Evolutionary conservation across 148 eudicot genomes (phyloP), one percentile per base, ranked within the genome.

Genomic region (Vaccinium darrowii): DNA sequence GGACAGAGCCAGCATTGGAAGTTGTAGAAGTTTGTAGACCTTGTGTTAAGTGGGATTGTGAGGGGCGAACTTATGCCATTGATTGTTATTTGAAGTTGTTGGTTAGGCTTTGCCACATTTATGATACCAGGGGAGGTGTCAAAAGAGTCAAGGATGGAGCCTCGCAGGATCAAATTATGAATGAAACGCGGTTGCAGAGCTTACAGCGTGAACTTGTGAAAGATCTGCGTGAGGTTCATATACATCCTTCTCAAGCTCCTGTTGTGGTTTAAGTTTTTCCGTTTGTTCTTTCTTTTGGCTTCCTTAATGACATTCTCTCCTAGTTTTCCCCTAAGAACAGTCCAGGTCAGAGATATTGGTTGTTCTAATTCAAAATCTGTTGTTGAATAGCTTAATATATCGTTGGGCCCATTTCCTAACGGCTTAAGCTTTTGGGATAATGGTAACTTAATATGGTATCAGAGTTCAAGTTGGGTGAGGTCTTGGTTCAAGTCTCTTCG

Each of bases 21-120:
- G 99, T 97, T 81, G 99, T 97, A 79, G 99, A 97, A 91, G 98
- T 95, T 73, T 97, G 99, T 91, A 91, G 93, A 82, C 99, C 99
- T 13, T 97, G 99, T 87, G 98, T 95, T 43, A 97, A 92, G 90
- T 97, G 99, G 99, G 98, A 95, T 86, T 97, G 99, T 82, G 98
- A 93, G 80, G 99, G 99, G 79, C 90, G 99, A 86, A 95, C 98
- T 56, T 97, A 97, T 88, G 99, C 99, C 25, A 92, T 97, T 89
- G 99, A 97, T 85, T 97, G 99, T 86, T 97, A 97, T 85, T 91
- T 97, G 71, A 97, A 97, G 89, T 91, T 97, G 90, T 91, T 97
- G 84, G 98, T 97, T 79, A 92, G 99, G 88, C 94, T 97, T 85
- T 97, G 99, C 88, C 98, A 97, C 86, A 97, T 97, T 81, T 97